Conservation (phyloP, 2,329 filamentous ascomycete species). For the Lachnellula cervina region DNA sequence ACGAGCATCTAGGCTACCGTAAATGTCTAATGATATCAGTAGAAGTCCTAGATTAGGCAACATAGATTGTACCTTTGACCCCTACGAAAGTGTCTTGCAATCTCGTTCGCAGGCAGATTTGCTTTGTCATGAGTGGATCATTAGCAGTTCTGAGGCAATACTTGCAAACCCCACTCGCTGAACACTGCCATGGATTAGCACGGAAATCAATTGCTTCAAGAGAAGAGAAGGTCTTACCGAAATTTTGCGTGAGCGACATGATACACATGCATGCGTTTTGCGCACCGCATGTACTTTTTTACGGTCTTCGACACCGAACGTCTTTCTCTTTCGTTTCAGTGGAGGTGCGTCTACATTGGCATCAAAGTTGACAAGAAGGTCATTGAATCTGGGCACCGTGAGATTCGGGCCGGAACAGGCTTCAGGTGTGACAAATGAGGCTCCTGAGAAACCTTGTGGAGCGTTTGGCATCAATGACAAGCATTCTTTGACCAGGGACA, state of each 20-base stretch:
- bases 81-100: slow-evolving; percentile 16
- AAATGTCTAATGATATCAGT: slow-evolving; percentile 7
- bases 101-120: slow-evolving; percentile 16
- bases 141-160: slow-evolving; percentile 11
- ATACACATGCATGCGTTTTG: slow-evolving; percentile 12
- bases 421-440: too few relatives aligned
- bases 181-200: slow-evolving; percentile 10
- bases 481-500: too few relatives aligned
- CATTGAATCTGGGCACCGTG: slow-evolving; percentile 1
- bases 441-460: too few relatives aligned
- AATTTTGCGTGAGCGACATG: slow-evolving; percentile 14
- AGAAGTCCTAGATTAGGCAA: background rate
- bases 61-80: slow-evolving; percentile 8
- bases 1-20: slow-evolving; percentile 9
- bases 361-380: slow-evolving; percentile 9
- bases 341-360: background rate
- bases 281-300: slow-evolving; percentile 15
- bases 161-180: slow-evolving; percentile 11
- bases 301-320: slow-evolving; percentile 10
- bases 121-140: slow-evolving; percentile 5
- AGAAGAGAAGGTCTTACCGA: slow-evolving; percentile 3
- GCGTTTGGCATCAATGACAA: too few relatives aligned
- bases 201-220: background rate
- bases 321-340: slow-evolving; percentile 12
- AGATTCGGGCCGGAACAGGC: too few relatives aligned